Evolutionary conservation across 768 basidiomycete species (phyloP).

Genomic region (Kwoniella botswanensis): DNA sequence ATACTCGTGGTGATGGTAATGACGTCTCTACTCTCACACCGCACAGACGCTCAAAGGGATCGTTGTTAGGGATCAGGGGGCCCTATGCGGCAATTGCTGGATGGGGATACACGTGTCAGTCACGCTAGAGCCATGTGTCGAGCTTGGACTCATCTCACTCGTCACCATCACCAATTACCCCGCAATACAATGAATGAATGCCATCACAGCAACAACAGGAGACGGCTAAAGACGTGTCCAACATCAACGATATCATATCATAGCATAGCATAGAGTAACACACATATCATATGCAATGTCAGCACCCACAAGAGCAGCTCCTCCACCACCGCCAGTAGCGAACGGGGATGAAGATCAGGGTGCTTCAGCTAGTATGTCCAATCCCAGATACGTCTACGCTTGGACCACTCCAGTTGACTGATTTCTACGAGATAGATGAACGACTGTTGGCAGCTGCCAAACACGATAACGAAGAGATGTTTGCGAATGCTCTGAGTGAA

Average conservation of each 20-base stretch:
- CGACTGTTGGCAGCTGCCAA: constrained; percentile 74
- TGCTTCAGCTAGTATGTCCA: constrained; percentile 46
- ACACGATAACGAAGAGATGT: constrained; percentile 71
- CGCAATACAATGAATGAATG: neutral
- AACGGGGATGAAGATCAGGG: constrained; percentile 40
- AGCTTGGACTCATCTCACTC: no score
- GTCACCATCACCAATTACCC: neutral
- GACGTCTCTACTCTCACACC: constrained; percentile 1
- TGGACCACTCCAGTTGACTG: neutral
- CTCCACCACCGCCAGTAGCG: constrained; percentile 45
- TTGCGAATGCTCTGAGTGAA: constrained; percentile 67
- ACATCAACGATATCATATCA: neutral
- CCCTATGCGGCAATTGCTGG: constrained; percentile 2
- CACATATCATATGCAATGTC: neutral
- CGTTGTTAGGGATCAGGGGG: neutral
- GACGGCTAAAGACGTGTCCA: neutral
- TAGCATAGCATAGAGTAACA: neutral
- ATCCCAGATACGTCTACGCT: neutral
- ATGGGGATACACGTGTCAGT: neutral
- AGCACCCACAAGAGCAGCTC: constrained; percentile 42
- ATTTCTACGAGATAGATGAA: constrained; percentile 65
- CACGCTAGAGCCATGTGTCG: neutral
- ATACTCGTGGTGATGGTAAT: neutral
- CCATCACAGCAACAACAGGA: neutral
- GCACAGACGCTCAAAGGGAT: neutral